A percentile compares a stretch with the other conserved stretches of the same genome.
These are phyloP conservation scores for Phaeomoniella chlamydospora DNA, from an alignment of 2,329 filamentous ascomycete species.

Conservation along the genomic window DNA sequence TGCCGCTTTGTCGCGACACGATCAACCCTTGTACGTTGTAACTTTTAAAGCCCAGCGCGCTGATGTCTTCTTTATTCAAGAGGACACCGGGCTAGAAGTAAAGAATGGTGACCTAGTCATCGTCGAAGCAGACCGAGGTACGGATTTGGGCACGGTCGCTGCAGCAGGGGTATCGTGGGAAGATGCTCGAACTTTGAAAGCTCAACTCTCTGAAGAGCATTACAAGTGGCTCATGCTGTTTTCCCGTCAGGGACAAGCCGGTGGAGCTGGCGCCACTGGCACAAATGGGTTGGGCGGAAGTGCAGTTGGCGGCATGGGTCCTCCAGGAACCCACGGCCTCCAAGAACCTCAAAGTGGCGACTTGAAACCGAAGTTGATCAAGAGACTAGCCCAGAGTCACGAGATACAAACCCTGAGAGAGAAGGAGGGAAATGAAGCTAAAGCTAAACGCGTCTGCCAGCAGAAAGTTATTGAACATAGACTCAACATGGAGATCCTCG, in stretches of 20 bases:
- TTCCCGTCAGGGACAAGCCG: conserved; percentile 53
- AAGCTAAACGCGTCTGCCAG: conserved; percentile 91
- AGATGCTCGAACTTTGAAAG: conserved; percentile 75
- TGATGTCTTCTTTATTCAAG: conserved; percentile 93
- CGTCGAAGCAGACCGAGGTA: conserved; percentile 91
- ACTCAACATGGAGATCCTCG: conserved; percentile 94
- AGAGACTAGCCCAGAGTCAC: conserved; percentile 79
- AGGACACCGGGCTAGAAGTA: conserved; percentile 81
- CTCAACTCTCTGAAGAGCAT: conserved; percentile 85
- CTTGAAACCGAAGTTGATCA: conserved; percentile 91
- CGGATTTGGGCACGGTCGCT: conserved; percentile 85
- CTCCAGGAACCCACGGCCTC: conserved; percentile 56
- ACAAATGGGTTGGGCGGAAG: conserved; percentile 47
- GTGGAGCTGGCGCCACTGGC: conserved; percentile 23
- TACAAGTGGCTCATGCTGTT: conserved; percentile 99
- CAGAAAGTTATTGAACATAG: conserved; percentile 92
- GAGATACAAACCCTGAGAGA: conserved; percentile 81
- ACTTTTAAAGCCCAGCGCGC: conserved; percentile 93
- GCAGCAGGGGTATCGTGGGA: conserved; percentile 79
- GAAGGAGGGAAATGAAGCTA: conserved; percentile 95
- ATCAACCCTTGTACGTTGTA: conserved; percentile 71
- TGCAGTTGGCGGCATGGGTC: conserved; percentile 65
- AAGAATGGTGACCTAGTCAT: conserved; percentile 91
- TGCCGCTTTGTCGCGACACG: conserved; percentile 24
- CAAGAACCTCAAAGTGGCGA: conserved; percentile 60